Evolutionary conservation across 345 rosid genomes (phyloP).

Genomic region (Brassica incana): DNA sequence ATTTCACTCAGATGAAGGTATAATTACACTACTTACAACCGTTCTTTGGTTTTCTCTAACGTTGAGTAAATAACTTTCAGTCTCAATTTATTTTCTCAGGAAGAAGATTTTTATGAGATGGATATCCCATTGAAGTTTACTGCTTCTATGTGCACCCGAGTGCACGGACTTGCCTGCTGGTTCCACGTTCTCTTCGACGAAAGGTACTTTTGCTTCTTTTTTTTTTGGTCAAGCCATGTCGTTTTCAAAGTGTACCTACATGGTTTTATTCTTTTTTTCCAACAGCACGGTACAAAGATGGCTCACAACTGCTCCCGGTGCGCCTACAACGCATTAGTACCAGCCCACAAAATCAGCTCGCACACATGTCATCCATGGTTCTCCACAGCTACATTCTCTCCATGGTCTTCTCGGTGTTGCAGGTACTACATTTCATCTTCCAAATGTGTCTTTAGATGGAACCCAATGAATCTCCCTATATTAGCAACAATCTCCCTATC

Average conservation of each 20-base stretch:
- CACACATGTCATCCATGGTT: too few relatives aligned
- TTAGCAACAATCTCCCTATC: too few relatives aligned
- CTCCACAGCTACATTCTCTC: too few relatives aligned
- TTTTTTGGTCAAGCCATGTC: background rate
- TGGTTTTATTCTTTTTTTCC: background rate
- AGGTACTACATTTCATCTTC: too few relatives aligned
- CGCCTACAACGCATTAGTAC: constrained; percentile 98
- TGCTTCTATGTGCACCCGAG: constrained; percentile 81
- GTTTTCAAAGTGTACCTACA: background rate
- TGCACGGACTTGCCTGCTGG: constrained; percentile 99
- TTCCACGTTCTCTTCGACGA: constrained; percentile 92
- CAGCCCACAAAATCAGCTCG: constrained; percentile 33
- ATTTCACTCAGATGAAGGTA: constrained; percentile 84
- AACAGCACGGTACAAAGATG: constrained; percentile 89
- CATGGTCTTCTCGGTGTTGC: too few relatives aligned
- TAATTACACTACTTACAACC: background rate
- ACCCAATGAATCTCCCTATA: too few relatives aligned
- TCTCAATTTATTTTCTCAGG: constrained; percentile 51
- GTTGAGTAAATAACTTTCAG: background rate
- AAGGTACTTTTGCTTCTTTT: constrained; percentile 47
- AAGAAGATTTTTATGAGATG: constrained; percentile 85
- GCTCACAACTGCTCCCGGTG: constrained; percentile 98
- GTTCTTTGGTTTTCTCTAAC: background rate
- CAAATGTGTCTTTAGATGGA: too few relatives aligned
- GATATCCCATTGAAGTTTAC: constrained; percentile 83